phyloP scores from a whole-genome alignment of 805 yeast species.

The Cephaloascus fragrans region DNA sequence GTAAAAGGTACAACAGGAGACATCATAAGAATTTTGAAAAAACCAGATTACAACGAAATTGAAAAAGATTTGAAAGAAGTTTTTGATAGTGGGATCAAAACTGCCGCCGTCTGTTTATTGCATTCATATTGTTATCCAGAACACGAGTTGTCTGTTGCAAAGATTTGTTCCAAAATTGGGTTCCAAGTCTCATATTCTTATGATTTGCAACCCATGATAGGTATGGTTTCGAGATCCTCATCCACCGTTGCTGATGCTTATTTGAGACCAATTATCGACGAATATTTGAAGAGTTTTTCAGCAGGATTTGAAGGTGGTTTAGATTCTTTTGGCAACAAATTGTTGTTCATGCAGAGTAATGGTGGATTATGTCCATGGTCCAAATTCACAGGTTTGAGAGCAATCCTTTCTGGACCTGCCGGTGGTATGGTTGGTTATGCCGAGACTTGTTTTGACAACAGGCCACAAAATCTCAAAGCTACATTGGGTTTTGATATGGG shows the following conservation, averaged over 20 bases:
- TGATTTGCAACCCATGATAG: slow-evolving; percentile 32
- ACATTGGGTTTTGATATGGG: slow-evolving; percentile 35
- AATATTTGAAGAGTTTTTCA: slow-evolving; percentile 24
- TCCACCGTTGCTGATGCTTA: slow-evolving; percentile 36
- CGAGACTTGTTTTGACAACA: slow-evolving; percentile 13
- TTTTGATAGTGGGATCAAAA: slow-evolving; percentile 6
- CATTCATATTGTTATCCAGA: slow-evolving; percentile 30
- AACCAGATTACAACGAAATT: slow-evolving; percentile 18
- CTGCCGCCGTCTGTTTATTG: slow-evolving; percentile 26
- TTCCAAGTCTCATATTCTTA: slow-evolving; percentile 29
- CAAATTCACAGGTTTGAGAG: slow-evolving; percentile 9
- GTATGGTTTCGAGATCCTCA: slow-evolving; percentile 28
- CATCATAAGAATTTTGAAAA: slow-evolving; percentile 17
- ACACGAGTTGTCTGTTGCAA: slow-evolving; percentile 24
- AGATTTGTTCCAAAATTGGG: slow-evolving; percentile 24
- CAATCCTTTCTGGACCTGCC: slow-evolving; percentile 14
- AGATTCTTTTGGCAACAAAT: slow-evolving; percentile 27
- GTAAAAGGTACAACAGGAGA: slow-evolving; percentile 27
- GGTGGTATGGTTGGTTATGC: slow-evolving; percentile 15
- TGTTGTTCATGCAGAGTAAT: slow-evolving; percentile 12
- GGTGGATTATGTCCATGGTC: slow-evolving; percentile 11
- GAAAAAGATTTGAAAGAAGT: slow-evolving; percentile 11
- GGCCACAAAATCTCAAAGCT: slow-evolving; percentile 16
- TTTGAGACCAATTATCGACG: slow-evolving; percentile 25
- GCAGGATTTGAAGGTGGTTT: slow-evolving; percentile 31